Percentiles rank a stretch among this genome's conserved stretches.
Evolutionary conservation across 495 filamentous ascomycete species (phyloP).

Genomic region (Xylaria flabelliformis): DNA sequence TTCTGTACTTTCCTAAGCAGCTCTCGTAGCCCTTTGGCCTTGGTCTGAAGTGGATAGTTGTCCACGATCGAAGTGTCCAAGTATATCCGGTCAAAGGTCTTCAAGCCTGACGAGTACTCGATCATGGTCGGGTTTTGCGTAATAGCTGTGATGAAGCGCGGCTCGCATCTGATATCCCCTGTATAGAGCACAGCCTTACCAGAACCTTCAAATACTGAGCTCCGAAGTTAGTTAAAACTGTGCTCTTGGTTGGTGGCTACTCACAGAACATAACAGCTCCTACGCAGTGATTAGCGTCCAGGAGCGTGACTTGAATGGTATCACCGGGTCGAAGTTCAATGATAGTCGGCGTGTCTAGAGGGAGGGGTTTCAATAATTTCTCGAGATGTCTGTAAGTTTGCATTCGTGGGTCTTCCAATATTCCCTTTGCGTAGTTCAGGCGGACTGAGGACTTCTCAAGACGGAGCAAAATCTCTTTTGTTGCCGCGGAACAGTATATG

Average conservation of each 20-base stretch:
- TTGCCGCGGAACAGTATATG: constrained; percentile 88
- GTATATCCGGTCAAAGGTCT: constrained; percentile 78
- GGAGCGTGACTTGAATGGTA: constrained; percentile 77
- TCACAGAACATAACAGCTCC: constrained; percentile 88
- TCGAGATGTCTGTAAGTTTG: constrained; percentile 77
- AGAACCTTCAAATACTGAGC: constrained; percentile 74
- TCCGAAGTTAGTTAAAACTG: neutral
- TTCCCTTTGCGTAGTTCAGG: constrained; percentile 78
- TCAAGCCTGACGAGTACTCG: constrained; percentile 72
- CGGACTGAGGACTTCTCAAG: constrained; percentile 80
- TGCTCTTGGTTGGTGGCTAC: constrained; percentile 2
- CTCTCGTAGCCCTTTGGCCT: constrained; percentile 77
- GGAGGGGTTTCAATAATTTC: constrained; percentile 80
- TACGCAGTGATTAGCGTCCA: constrained; percentile 92
- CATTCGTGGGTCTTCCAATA: constrained; percentile 68
- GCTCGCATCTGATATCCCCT: constrained; percentile 84
- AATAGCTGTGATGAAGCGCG: constrained; percentile 62
- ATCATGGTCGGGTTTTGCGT: constrained; percentile 74
- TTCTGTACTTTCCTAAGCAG: constrained; percentile 69
- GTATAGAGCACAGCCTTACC: constrained; percentile 85
- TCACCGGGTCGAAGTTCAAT: constrained; percentile 75
- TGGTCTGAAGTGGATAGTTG: constrained; percentile 53
- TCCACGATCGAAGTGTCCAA: constrained; percentile 83
- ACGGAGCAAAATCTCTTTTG: constrained; percentile 76
- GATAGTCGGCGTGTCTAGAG: constrained; percentile 78